A percentile compares a stretch with the other conserved stretches of the same genome.
These are phyloP conservation scores for Elaeis oleifera DNA, from an alignment of 202 grass and related monocot genomes.

Conservation along the genomic window DNA sequence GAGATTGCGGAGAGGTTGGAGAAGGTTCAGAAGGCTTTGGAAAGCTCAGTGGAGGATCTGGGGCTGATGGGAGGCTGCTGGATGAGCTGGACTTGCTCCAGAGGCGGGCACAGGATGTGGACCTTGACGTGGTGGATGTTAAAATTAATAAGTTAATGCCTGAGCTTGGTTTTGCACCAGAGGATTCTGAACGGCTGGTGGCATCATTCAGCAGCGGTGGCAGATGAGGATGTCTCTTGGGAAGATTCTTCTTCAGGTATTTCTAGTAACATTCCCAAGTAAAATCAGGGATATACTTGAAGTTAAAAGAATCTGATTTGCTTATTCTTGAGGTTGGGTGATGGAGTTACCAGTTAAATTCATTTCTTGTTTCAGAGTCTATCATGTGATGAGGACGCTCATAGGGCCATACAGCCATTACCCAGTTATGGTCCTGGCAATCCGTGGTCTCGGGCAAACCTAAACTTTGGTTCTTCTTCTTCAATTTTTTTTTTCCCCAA, in stretches of 20 bases:
- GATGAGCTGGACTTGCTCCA: constrained; percentile 95
- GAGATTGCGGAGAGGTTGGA: constrained; percentile 60
- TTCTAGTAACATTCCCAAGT: background rate
- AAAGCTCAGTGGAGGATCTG: constrained; percentile 69
- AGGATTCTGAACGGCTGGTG: constrained; percentile 74
- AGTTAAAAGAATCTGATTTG: no score
- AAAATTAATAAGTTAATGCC: constrained; percentile 96
- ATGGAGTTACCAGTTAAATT: no score
- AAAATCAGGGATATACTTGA: no score
- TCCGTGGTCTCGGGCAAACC: no score
- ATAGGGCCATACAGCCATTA: no score
- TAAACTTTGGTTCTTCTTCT: no score
- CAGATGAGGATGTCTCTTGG: constrained; percentile 98
- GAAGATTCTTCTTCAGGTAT: constrained; percentile 97
- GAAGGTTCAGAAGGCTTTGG: constrained; percentile 64
- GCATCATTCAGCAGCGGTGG: constrained; percentile 88
- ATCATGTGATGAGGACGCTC: no score
- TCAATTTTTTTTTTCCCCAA: no score
- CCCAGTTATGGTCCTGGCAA: no score
- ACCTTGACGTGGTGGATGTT: constrained; percentile 65
- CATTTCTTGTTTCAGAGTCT: no score
- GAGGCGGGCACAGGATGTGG: constrained; percentile 56
- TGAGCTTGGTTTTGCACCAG: constrained; percentile 56
- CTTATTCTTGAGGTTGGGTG: no score
- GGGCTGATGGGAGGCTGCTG: constrained; percentile 74